Conservation (phyloP, 306 rosid genomes). For the Echinosophora koreensis region DNA sequence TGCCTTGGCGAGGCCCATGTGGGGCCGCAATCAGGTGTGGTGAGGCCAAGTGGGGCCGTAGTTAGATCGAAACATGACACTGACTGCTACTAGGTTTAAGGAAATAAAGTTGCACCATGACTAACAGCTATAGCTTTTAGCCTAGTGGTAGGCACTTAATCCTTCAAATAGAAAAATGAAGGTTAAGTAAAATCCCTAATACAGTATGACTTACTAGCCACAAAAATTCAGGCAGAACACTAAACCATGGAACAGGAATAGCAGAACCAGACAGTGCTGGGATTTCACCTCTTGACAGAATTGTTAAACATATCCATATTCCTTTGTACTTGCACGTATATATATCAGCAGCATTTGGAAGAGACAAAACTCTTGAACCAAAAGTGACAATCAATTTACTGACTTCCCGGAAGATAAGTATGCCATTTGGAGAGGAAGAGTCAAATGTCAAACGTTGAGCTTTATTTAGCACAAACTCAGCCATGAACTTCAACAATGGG, state of each 20-base stretch:
- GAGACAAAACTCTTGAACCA: conserved; percentile 91
- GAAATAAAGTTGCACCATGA: no score
- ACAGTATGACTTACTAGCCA: neutral
- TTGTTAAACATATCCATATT: conserved; percentile 90
- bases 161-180: neutral
- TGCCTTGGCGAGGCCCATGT: no score
- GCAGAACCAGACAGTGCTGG: conserved; percentile 33
- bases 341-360: conserved; percentile 88
- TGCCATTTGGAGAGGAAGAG: conserved; percentile 99
- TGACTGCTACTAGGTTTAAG: no score
- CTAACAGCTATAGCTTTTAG: no score
- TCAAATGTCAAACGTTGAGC: conserved; percentile 98
- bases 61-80: no score
- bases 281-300: conserved; percentile 82
- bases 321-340: conserved; percentile 96
- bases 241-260: conserved; percentile 28
- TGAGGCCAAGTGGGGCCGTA: no score
- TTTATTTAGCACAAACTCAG: conserved; percentile 96
- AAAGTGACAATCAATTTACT: conserved; percentile 93
- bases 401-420: conserved; percentile 98
- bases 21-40: no score
- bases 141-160: no score
- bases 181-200: no score
- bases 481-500: conserved; percentile 94
- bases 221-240: conserved; percentile 20